Evolutionary conservation across 169 alveolate species (phyloP).

Genomic region (Cyclospora cayetanensis): DNA sequence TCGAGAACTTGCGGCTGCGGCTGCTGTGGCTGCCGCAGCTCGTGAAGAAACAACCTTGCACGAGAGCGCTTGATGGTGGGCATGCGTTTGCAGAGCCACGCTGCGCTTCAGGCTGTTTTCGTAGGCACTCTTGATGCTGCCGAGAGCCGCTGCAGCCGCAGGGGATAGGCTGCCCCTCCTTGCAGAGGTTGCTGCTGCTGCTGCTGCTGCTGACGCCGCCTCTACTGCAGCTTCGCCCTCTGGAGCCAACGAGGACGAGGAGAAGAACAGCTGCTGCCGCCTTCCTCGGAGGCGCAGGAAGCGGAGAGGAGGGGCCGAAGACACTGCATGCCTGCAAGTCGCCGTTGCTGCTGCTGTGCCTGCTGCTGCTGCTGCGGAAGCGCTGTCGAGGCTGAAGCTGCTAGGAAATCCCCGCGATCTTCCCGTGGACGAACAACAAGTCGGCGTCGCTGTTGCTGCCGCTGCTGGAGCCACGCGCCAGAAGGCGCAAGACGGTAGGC

Average conservation of each 20-base stretch:
- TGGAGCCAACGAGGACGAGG: background rate
- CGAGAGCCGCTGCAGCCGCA: conserved; percentile 36
- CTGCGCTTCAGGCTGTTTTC: background rate
- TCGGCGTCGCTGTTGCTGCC: too few species aligned
- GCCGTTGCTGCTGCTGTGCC: background rate
- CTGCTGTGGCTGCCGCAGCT: conserved; percentile 21
- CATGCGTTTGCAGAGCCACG: conserved; percentile 17
- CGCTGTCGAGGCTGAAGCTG: too few species aligned
- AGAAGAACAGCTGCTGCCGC: too few species aligned
- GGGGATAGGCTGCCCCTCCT: background rate
- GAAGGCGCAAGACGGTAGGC: too few species aligned
- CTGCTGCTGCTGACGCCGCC: background rate
- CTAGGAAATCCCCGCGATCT: too few species aligned
- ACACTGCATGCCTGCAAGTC: background rate
- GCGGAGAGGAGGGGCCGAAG: too few species aligned
- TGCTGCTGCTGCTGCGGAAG: background rate
- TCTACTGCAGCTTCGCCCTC: background rate
- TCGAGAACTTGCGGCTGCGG: too few species aligned
- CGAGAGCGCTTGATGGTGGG: background rate
- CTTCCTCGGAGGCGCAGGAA: too few species aligned
- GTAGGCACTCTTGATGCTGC: background rate
- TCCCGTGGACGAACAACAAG: too few species aligned
- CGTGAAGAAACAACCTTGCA: background rate
- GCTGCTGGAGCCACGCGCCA: too few species aligned
- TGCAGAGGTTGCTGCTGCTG: background rate